Percentiles rank a stretch among this genome's conserved stretches.
Conservation (phyloP, 495 filamentous ascomycete genomes). For the Sordaria brevicollis region DNA sequence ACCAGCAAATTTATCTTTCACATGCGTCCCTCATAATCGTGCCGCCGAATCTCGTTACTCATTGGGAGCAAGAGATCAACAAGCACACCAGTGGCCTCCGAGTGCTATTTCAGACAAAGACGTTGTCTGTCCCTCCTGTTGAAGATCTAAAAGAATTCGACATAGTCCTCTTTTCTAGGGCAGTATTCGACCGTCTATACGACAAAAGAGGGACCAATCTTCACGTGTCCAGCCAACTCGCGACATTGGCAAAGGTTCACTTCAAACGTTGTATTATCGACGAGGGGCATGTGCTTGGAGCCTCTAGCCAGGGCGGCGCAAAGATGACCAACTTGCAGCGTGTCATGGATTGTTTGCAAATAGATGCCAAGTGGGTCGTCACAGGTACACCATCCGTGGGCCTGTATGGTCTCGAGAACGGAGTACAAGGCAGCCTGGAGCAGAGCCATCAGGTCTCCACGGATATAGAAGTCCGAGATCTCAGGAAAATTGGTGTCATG, state of each 20-base stretch:
- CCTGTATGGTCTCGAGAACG: conserved; percentile 53
- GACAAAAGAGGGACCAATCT: conserved; percentile 41
- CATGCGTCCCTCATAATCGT: conserved; percentile 60
- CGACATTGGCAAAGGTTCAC: conserved; percentile 54
- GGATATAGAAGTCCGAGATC: conserved; percentile 54
- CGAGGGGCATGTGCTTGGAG: conserved; percentile 77
- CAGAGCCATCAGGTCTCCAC: conserved; percentile 11
- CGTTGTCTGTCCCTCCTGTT: conserved; percentile 41
- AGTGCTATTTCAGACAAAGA: conserved; percentile 44
- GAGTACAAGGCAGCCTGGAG: not conserved
- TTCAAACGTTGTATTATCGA: conserved; percentile 86
- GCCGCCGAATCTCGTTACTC: conserved; percentile 56
- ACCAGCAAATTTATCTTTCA: conserved; percentile 44
- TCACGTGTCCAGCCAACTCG: not conserved
- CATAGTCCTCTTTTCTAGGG: conserved; percentile 60
- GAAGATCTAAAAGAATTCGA: conserved; percentile 59
- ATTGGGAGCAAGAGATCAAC: conserved; percentile 56
- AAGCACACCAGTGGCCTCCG: conserved; percentile 62
- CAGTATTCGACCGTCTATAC: conserved; percentile 52
- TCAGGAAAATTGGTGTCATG: conserved; percentile 64
- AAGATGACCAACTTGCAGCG: conserved; percentile 54
- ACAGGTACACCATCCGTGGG: conserved; percentile 83
- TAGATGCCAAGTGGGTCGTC: conserved; percentile 77
- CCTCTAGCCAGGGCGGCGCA: conserved; percentile 30
- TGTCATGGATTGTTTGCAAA: conserved; percentile 54